Base-by-base conservation (phyloP, 768 basidiomycete genomes). In the Lactarius psammicola region DNA sequence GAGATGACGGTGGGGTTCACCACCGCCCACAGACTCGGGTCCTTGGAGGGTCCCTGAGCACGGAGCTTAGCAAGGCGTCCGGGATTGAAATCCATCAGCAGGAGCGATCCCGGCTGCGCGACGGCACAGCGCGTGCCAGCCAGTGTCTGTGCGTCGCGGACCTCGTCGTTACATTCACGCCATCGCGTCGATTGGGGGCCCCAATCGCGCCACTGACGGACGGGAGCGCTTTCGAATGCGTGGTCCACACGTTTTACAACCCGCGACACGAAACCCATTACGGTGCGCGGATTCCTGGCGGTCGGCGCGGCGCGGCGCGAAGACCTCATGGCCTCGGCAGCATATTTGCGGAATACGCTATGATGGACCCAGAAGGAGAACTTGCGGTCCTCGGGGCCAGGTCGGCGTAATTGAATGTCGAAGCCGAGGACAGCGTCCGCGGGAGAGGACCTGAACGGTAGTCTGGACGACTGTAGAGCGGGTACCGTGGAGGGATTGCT, bases 131-230 rank as follows among this genome's bases (percentile, higher is more conserved):
- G 66, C 57, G 53, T 59, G 51, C 66, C 66, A 17, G 66, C 49
- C 26, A 67, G 61, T 10, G 66, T 49, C 51, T 67, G 66, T 10
- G 61, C 57, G n/a, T 63, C 61, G 40, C 66, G 66, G 26, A 67
- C 51, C 17, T 63, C 62, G 4, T 59, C 61, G 10, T 26, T 36
- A 40, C 51, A 55, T 30, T 67, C 66, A 5, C 56, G 40, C 66
- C 66, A 67, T 31, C 66, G 66, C 2, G 66, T 67, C 26, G 66
- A 63, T 23, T 46, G 18, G 17, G 66, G 66, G n/a, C 66, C 66
- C 66, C 66, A 67, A 20, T 63, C 57, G 17, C 31, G 9, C 66
- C 66, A 66, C 4, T 36, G 51, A n/a, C 51, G 30, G n/a, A 63
- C 65, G 51, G 65, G 33, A 18, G 56, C 11, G 10, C n/a, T 26